Percentiles rank a stretch among this genome's conserved stretches.
Conservation (phyloP, 2,329 filamentous ascomycete species). For the Diaporthe amygdali region DNA sequence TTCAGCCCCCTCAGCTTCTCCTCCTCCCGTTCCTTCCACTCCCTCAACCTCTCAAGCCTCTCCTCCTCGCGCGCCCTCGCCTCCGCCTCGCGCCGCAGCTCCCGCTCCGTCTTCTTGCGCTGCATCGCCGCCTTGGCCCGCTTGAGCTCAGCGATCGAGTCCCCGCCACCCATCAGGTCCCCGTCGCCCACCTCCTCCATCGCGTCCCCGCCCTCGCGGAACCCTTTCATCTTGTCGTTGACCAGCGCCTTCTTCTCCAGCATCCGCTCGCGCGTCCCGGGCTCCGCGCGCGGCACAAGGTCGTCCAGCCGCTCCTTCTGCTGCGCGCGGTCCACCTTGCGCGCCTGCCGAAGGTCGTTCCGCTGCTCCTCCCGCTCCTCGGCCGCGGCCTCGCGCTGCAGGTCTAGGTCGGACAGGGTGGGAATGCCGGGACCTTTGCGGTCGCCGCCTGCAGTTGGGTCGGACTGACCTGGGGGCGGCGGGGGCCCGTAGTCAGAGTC, state of each 20-base stretch:
- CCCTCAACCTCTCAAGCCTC: constrained; percentile 75
- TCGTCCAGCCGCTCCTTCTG: constrained; percentile 82
- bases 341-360: constrained; percentile 63
- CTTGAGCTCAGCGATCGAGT: constrained; percentile 71
- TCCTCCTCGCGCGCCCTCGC: constrained; percentile 77
- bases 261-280: constrained; percentile 81
- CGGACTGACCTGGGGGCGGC: constrained; percentile 53
- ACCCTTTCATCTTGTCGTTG: constrained; percentile 75
- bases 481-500: constrained; percentile 65
- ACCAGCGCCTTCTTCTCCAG: constrained; percentile 83
- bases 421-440: constrained; percentile 68
- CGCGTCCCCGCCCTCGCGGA: constrained; percentile 62
- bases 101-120: constrained; percentile 81
- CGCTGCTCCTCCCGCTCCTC: constrained; percentile 53
- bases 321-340: constrained; percentile 66
- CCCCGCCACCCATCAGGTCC: constrained; percentile 78
- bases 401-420: constrained; percentile 73
- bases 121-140: constrained; percentile 68
- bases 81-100: constrained; percentile 82
- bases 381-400: constrained; percentile 55
- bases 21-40: constrained; percentile 78
- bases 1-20: constrained; percentile 83
- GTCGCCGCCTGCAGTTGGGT: constrained; percentile 37
- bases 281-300: constrained; percentile 79
- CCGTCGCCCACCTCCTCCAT: constrained; percentile 69